phyloP scores from a whole-genome alignment of 1,284 basidiomycete species.

The Ganoderma lucidum region DNA sequence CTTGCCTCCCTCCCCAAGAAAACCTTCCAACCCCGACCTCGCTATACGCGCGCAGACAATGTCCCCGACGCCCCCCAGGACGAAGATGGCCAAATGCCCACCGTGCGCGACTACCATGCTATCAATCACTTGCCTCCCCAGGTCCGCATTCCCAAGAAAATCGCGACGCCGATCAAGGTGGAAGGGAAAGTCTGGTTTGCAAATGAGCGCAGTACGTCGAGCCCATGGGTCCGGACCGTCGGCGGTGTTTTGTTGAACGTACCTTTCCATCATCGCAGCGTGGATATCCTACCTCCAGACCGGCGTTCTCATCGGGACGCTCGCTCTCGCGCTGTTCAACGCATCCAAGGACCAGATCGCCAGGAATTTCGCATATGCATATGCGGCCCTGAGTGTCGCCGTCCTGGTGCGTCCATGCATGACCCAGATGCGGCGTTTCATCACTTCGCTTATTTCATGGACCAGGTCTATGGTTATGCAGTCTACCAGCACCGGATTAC shows the following conservation, averaged over 20 bases:
- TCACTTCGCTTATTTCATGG: background rate
- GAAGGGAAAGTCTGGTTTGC: slow-evolving; percentile 99
- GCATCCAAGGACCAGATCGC: slow-evolving; percentile 81
- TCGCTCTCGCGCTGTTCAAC: slow-evolving; percentile 91
- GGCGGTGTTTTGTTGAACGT: background rate
- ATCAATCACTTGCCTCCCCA: slow-evolving; percentile 67
- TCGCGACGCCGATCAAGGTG: slow-evolving; percentile 89
- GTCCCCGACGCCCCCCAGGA: slow-evolving; percentile 68
- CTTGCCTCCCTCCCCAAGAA: slow-evolving; percentile 70
- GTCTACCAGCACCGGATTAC: slow-evolving; percentile 92
- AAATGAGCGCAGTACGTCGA: slow-evolving; percentile 85
- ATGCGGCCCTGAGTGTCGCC: slow-evolving; percentile 80
- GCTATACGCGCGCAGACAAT: slow-evolving; percentile 73
- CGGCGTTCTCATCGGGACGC: slow-evolving; percentile 84
- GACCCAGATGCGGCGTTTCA: background rate
- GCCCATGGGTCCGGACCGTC: background rate
- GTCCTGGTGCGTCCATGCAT: slow-evolving; percentile 57
- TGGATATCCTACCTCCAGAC: slow-evolving; percentile 94
- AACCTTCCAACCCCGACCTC: slow-evolving; percentile 53
- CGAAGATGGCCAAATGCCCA: slow-evolving; percentile 60
- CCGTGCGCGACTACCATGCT: slow-evolving; percentile 74
- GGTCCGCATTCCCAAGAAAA: slow-evolving; percentile 84
- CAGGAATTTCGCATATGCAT: slow-evolving; percentile 84
- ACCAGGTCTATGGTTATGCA: slow-evolving; percentile 84
- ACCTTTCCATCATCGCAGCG: slow-evolving; percentile 52